Evolutionary conservation across 768 basidiomycete species (phyloP).

Genomic region (Amyloporia xantha): DNA sequence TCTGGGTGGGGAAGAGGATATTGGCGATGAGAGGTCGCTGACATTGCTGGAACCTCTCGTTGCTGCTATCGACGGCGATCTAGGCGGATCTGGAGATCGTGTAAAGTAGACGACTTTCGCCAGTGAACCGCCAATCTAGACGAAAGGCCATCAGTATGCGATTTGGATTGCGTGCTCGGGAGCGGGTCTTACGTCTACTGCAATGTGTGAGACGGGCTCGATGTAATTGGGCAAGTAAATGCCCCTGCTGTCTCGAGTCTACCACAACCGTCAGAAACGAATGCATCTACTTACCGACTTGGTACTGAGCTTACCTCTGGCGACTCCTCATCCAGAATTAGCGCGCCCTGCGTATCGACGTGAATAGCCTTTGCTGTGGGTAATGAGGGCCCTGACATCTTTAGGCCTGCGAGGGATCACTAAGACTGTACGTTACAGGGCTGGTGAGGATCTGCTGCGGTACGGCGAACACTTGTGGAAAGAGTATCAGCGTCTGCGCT

Average conservation of each 20-base stretch:
- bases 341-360: slow-evolving; percentile 90
- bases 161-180: slow-evolving; percentile 4
- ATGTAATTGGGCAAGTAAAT: slow-evolving; percentile 98
- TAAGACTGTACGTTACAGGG: not conserved
- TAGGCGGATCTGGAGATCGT: slow-evolving; percentile 80
- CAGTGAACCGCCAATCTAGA: slow-evolving; percentile 90
- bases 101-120: slow-evolving; percentile 99
- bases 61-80: slow-evolving; percentile 63
- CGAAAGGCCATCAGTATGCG: slow-evolving; percentile 9
- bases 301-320: slow-evolving; percentile 60
- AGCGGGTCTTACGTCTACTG: slow-evolving; percentile 76
- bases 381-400: slow-evolving; percentile 48
- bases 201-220: slow-evolving; percentile 95
- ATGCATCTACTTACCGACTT: not conserved
- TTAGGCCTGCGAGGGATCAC: too few relatives aligned
- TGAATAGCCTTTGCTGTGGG: slow-evolving; percentile 84
- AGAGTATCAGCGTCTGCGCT: too few relatives aligned
- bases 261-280: slow-evolving; percentile 7
- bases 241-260: slow-evolving; percentile 92
- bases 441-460: too few relatives aligned
- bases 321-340: slow-evolving; percentile 91
- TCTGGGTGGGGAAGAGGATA: slow-evolving; percentile 25
- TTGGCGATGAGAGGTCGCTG: slow-evolving; percentile 33
- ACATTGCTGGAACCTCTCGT: slow-evolving; percentile 47
- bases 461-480: not conserved